A percentile compares a stretch with the other conserved stretches of the same genome.
phyloP scores from a whole-genome alignment of 257 asterid species.

The Solanum acaule region DNA sequence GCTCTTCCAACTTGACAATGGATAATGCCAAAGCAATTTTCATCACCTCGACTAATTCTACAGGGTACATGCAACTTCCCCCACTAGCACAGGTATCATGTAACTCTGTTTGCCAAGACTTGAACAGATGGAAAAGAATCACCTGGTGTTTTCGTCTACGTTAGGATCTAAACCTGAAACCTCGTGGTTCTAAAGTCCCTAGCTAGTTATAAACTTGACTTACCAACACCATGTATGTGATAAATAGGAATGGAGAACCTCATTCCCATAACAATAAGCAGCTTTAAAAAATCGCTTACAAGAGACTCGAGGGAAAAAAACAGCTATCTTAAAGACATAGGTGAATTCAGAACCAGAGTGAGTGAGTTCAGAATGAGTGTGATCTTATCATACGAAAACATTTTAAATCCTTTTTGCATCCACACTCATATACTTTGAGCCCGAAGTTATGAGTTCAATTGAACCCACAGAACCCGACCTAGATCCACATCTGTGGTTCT shows the following conservation, averaged over 20 bases:
- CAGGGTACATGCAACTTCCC: neutral
- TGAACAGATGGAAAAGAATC: neutral
- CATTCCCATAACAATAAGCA: neutral
- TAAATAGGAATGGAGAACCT: neutral
- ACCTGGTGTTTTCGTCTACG: neutral
- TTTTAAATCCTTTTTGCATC: neutral
- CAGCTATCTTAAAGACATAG: neutral
- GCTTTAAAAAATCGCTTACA: neutral
- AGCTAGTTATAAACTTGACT: neutral
- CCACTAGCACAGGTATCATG: neutral
- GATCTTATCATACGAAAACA: neutral
- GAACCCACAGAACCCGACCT: neutral
- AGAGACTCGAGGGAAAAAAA: neutral
- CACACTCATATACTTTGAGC: neutral
- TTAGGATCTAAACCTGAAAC: neutral
- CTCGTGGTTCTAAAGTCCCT: neutral
- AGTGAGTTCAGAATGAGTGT: neutral
- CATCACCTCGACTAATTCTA: neutral
- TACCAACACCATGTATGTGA: neutral
- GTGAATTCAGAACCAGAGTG: neutral
- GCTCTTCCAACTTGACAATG: neutral
- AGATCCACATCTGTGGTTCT: neutral
- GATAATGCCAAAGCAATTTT: neutral
- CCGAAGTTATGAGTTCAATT: neutral
- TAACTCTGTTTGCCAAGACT: neutral